Evolutionary conservation across 2,329 filamentous ascomycete species (phyloP).

Genomic region (Cadophora gregata): DNA sequence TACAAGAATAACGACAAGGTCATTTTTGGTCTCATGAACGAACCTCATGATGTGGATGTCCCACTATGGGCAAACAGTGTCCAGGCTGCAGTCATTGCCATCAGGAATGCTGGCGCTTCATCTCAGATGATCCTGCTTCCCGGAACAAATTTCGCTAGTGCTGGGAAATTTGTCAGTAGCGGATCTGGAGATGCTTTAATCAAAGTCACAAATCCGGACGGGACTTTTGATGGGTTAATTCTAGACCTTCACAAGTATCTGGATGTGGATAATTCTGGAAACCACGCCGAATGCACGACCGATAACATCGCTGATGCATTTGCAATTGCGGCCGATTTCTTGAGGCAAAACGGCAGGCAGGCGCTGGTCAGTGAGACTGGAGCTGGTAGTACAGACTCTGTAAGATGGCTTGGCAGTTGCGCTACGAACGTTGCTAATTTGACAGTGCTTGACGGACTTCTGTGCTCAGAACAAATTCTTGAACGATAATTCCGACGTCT

Average conservation of each 20-base stretch:
- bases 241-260: slow-evolving; percentile 67
- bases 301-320: slow-evolving; percentile 57
- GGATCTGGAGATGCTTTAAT: slow-evolving; percentile 58
- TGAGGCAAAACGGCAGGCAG: slow-evolving; percentile 54
- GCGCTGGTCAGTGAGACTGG: slow-evolving; percentile 59
- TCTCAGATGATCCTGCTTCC: slow-evolving; percentile 69
- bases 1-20: slow-evolving; percentile 59
- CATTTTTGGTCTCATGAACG: slow-evolving; percentile 73
- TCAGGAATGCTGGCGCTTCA: slow-evolving; percentile 64
- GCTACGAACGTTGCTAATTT: neutral
- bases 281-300: slow-evolving; percentile 56
- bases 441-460: slow-evolving; percentile 36
- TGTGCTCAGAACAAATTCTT: slow-evolving; percentile 37
- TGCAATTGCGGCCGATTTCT: slow-evolving; percentile 51
- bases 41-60: slow-evolving; percentile 50
- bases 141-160: slow-evolving; percentile 63
- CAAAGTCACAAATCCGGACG: slow-evolving; percentile 63
- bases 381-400: slow-evolving; percentile 39
- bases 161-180: slow-evolving; percentile 53
- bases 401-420: slow-evolving; percentile 10
- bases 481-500: slow-evolving; percentile 45
- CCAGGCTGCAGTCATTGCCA: slow-evolving; percentile 67
- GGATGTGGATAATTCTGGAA: slow-evolving; percentile 63
- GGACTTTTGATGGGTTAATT: slow-evolving; percentile 57
- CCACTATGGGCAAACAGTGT: slow-evolving; percentile 62